Percentiles rank a stretch among this genome's conserved stretches.
phyloP scores from a whole-genome alignment of 768 basidiomycete genomes.

The Suillus weaverae region DNA sequence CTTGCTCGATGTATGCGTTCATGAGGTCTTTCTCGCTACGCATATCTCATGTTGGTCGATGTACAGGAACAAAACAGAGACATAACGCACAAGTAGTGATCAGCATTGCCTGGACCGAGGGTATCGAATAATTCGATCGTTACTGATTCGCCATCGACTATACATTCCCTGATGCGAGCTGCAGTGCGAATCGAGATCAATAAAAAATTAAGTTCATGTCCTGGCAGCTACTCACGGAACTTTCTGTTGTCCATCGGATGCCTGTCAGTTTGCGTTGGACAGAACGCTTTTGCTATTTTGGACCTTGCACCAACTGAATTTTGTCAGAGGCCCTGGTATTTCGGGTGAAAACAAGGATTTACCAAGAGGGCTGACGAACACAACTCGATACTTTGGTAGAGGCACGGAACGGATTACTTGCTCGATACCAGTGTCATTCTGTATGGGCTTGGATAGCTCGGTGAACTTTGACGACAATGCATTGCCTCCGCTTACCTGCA shows the following conservation, averaged over 20 bases:
- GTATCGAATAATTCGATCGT: slow-evolving; percentile 1
- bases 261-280: background rate
- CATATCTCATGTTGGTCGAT: background rate
- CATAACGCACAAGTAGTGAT: background rate
- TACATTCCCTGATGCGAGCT: slow-evolving; percentile 1
- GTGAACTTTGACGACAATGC: background rate
- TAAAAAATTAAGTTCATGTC: background rate
- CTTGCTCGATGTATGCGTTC: background rate
- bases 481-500: background rate
- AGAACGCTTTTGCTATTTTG: background rate
- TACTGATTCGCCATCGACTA: background rate
- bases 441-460: background rate
- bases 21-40: background rate
- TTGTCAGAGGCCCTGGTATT: background rate
- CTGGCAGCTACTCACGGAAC: background rate
- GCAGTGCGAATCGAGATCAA: too few relatives aligned
- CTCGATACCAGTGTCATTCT: background rate
- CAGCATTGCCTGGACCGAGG: background rate
- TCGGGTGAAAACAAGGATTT: background rate
- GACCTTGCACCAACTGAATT: slow-evolving; percentile 1
- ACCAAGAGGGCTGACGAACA: slow-evolving; percentile 4
- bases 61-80: background rate
- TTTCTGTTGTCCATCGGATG: background rate
- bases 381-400: slow-evolving; percentile 3
- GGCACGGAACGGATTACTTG: background rate